These are phyloP conservation scores for Citrus cavaleriei DNA, from an alignment of 345 rosid species.

Conservation along the genomic window DNA sequence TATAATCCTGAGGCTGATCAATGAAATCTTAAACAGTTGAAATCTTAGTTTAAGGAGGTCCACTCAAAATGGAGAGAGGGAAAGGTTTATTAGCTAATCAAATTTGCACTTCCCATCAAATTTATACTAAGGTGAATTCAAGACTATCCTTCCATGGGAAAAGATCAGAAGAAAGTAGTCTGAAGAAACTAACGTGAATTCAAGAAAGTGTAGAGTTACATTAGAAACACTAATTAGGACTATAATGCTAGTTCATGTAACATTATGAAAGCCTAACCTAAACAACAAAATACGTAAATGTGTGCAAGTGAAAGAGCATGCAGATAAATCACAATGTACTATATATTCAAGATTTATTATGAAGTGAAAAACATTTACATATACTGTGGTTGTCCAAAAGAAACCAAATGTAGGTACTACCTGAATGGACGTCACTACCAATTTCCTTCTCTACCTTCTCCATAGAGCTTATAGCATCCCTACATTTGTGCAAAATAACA, in stretches of 20 bases:
- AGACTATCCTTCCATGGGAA: not conserved
- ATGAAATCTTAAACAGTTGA: not conserved
- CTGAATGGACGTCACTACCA: conserved; percentile 54
- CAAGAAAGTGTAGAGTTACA: not conserved
- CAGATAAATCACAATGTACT: not conserved
- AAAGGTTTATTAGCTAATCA: not conserved
- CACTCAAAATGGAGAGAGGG: not conserved
- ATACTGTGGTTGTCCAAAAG: not conserved
- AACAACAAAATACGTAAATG: not conserved
- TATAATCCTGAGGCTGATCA: not conserved
- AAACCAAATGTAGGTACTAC: conserved; percentile 31
- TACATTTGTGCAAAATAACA: conserved; percentile 52
- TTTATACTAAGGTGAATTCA: not conserved
- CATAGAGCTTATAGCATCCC: conserved; percentile 48
- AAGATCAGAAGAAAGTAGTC: not conserved
- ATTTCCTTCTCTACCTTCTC: conserved; percentile 59
- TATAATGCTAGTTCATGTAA: not conserved
- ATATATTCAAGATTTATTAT: not conserved
- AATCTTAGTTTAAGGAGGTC: not conserved
- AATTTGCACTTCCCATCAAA: not conserved
- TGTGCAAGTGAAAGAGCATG: not conserved
- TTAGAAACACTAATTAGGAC: not conserved
- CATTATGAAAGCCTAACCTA: not conserved
- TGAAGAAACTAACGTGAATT: not conserved
- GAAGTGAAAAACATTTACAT: not conserved